Evolutionary conservation across 345 rosid genomes (phyloP).

Genomic region (Citrus sinensis): DNA sequence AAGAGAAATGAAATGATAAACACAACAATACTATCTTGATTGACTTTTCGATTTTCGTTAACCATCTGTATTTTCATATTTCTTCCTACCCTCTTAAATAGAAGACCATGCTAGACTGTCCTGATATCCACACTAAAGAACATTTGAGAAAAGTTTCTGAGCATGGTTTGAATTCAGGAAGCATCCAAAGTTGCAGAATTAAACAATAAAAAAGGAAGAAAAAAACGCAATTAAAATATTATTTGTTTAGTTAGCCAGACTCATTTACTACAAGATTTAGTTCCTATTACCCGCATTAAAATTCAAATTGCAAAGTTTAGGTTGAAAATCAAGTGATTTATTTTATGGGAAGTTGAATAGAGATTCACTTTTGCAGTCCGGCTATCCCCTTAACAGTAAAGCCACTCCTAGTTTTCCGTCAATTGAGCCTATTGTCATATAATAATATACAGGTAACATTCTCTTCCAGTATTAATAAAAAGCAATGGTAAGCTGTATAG

Average conservation of each 20-base stretch:
- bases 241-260: neutral
- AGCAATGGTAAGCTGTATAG: neutral
- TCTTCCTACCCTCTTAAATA: neutral
- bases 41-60: neutral
- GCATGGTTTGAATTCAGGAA: neutral
- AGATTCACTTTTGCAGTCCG: neutral
- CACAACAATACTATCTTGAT: neutral
- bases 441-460: neutral
- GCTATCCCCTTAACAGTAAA: too few relatives aligned
- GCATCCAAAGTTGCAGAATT: neutral
- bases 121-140: neutral
- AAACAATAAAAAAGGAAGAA: neutral
- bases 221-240: neutral
- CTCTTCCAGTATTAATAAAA: neutral
- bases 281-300: neutral
- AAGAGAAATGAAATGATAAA: neutral
- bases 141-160: neutral
- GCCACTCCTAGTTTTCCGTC: too few relatives aligned
- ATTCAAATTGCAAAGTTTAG: neutral
- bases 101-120: neutral
- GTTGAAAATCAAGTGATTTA: neutral
- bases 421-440: neutral
- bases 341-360: neutral
- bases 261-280: neutral
- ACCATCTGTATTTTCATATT: neutral